Base-by-base conservation (phyloP, 768 basidiomycete species). In the Auriscalpium microsporum region DNA sequence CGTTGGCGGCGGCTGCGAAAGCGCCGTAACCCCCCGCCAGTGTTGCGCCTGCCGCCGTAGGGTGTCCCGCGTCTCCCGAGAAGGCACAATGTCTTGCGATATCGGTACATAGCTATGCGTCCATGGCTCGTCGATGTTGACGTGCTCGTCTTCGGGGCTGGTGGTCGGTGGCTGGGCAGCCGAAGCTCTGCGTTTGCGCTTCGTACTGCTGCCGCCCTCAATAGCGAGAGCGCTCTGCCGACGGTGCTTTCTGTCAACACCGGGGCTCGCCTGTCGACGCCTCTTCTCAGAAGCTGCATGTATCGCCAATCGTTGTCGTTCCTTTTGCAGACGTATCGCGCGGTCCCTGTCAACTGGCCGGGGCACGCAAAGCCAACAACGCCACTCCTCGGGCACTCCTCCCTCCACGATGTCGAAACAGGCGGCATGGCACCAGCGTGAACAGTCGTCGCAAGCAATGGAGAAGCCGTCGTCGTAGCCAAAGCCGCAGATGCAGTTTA, bases 401-500 rank as follows among this genome's bases (percentile, higher is more conserved):
- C 74, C 78, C 52, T 77, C 70, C 11, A 73, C 70, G 58, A 87
- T 83, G 48, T 74, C 79, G 61, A 87, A 87, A 70, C 93, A 94
- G 8, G 81, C 83, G 8, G 80, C 83, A 70, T 94, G 92, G 62
- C 85, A 86, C 90, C 92, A 94, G 40, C 85, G 78, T 19, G 77
- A 78, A 65, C 92, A 94, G 49, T 73, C 67, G 67, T 94, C 92
- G 71, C 92, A 94, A 10, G 86, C 87, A 58, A 94, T 88, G 10
- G 83, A 86, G 67, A 86, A 89, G 19, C 90, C 90, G 67, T 91
- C 90, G 69, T 91, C 91, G 64, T 82, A 76, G 47, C 75, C 71
- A 57, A 79, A 79, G 7, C 81, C 82, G 68, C 90, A 94, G 56
- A 90, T 86, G 67, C 91, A 94, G 47, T 75, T 73, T 52, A 85